phyloP scores from a whole-genome alignment of 768 basidiomycete species.

The Crepidotus variabilis region DNA sequence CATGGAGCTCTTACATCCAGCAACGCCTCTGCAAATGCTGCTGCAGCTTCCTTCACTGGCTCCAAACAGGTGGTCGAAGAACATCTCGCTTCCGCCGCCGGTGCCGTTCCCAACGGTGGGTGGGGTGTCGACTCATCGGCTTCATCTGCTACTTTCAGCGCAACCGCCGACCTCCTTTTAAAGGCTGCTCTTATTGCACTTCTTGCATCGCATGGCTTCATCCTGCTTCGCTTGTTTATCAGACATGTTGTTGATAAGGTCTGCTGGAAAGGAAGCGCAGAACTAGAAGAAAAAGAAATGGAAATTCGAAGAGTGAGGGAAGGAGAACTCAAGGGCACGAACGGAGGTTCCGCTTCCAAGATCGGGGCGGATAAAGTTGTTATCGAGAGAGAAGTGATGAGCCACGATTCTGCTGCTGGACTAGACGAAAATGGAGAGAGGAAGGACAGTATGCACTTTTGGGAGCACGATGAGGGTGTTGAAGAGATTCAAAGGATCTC shows the following conservation, averaged over 20 bases:
- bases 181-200: constrained; percentile 74
- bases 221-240: constrained; percentile 58
- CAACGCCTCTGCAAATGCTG: constrained; percentile 3
- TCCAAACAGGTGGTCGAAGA: constrained; percentile 12
- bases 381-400: constrained; percentile 26
- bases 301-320: constrained; percentile 22
- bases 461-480: constrained; percentile 70
- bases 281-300: constrained; percentile 53
- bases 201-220: constrained; percentile 82
- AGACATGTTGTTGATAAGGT: constrained; percentile 69
- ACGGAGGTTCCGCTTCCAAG: constrained; percentile 5
- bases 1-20: constrained; percentile 7
- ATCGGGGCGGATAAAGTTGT: constrained; percentile 17
- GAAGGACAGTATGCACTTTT: constrained; percentile 41
- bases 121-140: constrained; percentile 21
- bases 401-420: constrained; percentile 23
- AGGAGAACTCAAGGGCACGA: constrained; percentile 13
- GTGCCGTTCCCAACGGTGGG: background rate
- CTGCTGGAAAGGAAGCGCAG: constrained; percentile 73
- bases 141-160: constrained; percentile 23
- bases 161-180: constrained; percentile 48
- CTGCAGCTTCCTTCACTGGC: background rate
- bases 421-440: constrained; percentile 17
- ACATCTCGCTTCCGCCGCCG: constrained; percentile 17
- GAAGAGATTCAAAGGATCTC: constrained; percentile 65